Evolutionary conservation across 306 rosid species (phyloP).

Genomic region (Macrotyloma uniflorum): DNA sequence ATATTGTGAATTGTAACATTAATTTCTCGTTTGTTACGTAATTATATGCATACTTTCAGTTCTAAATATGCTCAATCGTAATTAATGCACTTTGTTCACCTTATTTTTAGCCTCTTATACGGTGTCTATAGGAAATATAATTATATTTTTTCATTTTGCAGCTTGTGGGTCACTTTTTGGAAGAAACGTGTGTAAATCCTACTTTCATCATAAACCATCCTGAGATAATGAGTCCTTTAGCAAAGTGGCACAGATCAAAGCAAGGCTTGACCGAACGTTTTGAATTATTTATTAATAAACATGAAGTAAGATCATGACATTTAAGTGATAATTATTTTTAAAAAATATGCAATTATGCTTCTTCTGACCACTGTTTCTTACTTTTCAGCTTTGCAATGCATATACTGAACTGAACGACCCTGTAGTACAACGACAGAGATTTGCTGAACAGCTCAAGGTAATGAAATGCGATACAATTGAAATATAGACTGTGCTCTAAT

Average conservation of each 20-base stretch:
- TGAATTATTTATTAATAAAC: slow-evolving; percentile 82
- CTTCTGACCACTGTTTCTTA: slow-evolving; percentile 16
- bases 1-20: neutral
- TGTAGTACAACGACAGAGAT: slow-evolving; percentile 83
- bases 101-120: slow-evolving; percentile 8
- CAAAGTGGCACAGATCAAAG: slow-evolving; percentile 87
- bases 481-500: neutral
- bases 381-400: slow-evolving; percentile 77
- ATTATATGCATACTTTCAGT: neutral
- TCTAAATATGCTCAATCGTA: neutral
- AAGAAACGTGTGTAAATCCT: slow-evolving; percentile 83
- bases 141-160: slow-evolving; percentile 44
- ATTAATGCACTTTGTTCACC: neutral
- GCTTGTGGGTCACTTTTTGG: slow-evolving; percentile 98
- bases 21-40: neutral
- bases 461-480: neutral
- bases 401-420: slow-evolving; percentile 96
- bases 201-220: slow-evolving; percentile 88
- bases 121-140: neutral
- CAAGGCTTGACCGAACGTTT: slow-evolving; percentile 90
- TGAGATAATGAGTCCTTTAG: slow-evolving; percentile 93
- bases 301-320: slow-evolving; percentile 57
- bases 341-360: slow-evolving; percentile 5
- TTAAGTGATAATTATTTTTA: neutral
- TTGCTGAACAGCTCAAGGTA: slow-evolving; percentile 93